These are phyloP conservation scores for Aspergillus fischeri DNA, from an alignment of 2,329 filamentous ascomycete genomes.

Conservation along the genomic window DNA sequence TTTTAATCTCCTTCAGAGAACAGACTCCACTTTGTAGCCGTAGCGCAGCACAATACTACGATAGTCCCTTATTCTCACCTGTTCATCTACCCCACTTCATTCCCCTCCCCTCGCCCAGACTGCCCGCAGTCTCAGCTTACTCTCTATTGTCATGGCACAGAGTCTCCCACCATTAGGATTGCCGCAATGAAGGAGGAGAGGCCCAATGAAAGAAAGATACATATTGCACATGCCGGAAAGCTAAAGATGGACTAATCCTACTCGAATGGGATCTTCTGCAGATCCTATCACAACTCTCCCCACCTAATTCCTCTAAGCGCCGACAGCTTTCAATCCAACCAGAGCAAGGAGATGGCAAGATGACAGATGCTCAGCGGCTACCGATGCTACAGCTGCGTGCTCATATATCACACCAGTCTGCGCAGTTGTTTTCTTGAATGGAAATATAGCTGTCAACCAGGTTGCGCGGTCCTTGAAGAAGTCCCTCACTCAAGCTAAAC, in stretches of 20 bases:
- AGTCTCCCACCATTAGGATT: neutral
- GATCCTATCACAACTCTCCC: conserved; percentile 6
- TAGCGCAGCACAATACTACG: too few relatives aligned
- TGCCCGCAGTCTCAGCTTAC: neutral
- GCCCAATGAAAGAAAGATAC: neutral
- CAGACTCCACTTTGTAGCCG: neutral
- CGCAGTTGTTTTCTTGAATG: neutral
- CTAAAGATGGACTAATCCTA: neutral
- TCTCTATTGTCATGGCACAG: neutral
- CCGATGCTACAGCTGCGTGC: neutral
- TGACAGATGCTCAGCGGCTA: conserved; percentile 3
- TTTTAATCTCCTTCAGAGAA: neutral
- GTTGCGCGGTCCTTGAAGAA: neutral
- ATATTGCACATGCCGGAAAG: neutral
- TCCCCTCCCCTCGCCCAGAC: neutral
- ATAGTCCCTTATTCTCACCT: neutral
- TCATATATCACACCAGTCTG: neutral
- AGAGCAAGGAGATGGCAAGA: conserved; percentile 5
- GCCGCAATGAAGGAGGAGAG: neutral
- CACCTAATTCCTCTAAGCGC: conserved; percentile 5
- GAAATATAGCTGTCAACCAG: neutral
- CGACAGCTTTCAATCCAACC: neutral
- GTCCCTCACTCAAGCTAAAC: neutral
- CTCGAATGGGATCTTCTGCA: conserved; percentile 6
- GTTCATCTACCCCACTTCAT: neutral